These are phyloP conservation scores for Starmerella scarabaei DNA, from an alignment of 805 yeast genomes.

Conservation along the genomic window DNA sequence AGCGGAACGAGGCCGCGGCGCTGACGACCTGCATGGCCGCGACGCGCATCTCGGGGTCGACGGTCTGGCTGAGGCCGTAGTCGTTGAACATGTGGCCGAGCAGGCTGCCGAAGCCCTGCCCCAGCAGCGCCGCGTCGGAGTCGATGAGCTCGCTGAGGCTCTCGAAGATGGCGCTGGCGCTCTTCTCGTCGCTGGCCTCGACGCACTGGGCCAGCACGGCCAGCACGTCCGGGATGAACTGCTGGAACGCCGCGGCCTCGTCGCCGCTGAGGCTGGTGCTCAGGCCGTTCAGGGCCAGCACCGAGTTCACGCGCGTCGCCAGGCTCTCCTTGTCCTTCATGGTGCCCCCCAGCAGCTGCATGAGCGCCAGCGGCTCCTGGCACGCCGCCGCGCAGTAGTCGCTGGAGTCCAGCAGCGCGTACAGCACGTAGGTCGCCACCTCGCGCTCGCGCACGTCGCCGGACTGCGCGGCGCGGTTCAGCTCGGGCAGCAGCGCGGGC, in stretches of 20 bases:
- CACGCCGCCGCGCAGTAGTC: conserved; percentile 19
- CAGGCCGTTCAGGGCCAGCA: conserved; percentile 67
- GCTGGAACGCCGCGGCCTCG: conserved; percentile 37
- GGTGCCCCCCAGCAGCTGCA: conserved; percentile 57
- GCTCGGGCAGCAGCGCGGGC: conserved; percentile 61
- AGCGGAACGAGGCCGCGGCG: conserved; percentile 66
- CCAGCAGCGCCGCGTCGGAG: conserved; percentile 65
- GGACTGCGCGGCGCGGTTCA: conserved; percentile 55
- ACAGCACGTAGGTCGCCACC: conserved; percentile 68
- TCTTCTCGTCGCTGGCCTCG: conserved; percentile 53
- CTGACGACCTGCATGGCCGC: conserved; percentile 76
- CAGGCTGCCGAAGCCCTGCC: conserved; percentile 57
- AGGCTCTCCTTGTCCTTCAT: conserved; percentile 46
- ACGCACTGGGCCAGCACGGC: conserved; percentile 66
- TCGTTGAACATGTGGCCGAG: conserved; percentile 56
- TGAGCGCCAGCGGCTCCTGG: conserved; percentile 42
- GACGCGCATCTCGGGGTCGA: conserved; percentile 72
- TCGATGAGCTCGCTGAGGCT: conserved; percentile 68
- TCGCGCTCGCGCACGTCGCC: conserved; percentile 51
- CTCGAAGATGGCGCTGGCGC: conserved; percentile 65
- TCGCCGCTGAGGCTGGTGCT: conserved; percentile 42
- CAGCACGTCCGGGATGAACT: conserved; percentile 67
- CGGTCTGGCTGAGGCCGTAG: conserved; percentile 46
- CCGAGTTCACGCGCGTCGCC: conserved; percentile 70
- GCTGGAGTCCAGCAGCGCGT: conserved; percentile 52